These are phyloP conservation scores for Chloroidium sp. DNA, from an alignment of 163 green algal genomes.

Conservation along the genomic window DNA sequence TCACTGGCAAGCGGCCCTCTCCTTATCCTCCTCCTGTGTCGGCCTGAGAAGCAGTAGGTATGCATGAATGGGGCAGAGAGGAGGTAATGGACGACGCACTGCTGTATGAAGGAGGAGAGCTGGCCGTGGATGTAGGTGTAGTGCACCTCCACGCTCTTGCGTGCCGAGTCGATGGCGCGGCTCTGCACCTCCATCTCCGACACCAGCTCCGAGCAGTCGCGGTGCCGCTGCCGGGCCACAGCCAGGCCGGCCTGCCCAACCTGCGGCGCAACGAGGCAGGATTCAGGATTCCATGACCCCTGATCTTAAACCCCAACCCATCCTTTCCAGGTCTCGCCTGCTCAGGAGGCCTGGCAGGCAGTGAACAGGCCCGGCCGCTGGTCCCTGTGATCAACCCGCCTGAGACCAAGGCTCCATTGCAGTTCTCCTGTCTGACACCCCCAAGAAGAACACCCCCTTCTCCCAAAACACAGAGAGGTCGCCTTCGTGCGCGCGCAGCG, in stretches of 20 bases:
- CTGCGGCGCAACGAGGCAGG: slow-evolving; percentile 12
- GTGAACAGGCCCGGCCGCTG: background rate
- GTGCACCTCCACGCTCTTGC: slow-evolving; percentile 77
- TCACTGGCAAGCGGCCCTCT: no score
- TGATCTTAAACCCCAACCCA: slow-evolving; percentile 8
- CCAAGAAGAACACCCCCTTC: no score
- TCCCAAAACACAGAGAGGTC: no score
- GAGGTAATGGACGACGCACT: slow-evolving; percentile 15
- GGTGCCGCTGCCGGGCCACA: slow-evolving; percentile 15
- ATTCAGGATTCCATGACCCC: slow-evolving; percentile 20
- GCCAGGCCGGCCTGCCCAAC: slow-evolving; percentile 28
- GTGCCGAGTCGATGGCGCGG: slow-evolving; percentile 63
- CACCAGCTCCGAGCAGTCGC: slow-evolving; percentile 5
- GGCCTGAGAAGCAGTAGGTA: no score
- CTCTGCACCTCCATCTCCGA: slow-evolving; percentile 52
- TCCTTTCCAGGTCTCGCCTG: slow-evolving; percentile 14
- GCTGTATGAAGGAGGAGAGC: slow-evolving; percentile 52
- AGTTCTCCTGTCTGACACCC: no score
- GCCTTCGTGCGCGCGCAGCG: no score
- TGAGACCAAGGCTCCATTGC: no score
- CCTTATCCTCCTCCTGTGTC: no score
- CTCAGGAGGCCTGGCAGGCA: background rate
- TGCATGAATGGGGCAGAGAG: no score
- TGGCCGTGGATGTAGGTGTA: slow-evolving; percentile 62
- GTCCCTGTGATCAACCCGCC: no score